phyloP scores from a whole-genome alignment of 2,329 filamentous ascomycete genomes.

The Trichoderma semiorbis region DNA sequence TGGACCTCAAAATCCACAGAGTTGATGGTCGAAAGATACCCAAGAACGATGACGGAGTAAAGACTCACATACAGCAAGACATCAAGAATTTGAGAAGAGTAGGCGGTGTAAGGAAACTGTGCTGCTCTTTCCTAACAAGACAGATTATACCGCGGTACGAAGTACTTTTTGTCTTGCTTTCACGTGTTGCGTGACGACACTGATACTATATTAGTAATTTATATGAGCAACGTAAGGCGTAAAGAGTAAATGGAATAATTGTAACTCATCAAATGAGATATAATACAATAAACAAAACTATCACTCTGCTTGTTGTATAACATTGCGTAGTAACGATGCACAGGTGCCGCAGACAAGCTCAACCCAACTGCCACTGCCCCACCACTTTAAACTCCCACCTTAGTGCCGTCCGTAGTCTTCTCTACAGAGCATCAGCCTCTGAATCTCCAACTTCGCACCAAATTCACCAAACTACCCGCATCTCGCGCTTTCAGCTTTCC shows the following conservation, averaged over 20 bases:
- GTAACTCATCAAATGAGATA: background rate
- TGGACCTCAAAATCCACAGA: background rate
- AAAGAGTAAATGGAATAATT: background rate
- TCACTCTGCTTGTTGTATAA: background rate
- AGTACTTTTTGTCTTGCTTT: background rate
- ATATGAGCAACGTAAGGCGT: background rate
- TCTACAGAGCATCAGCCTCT: background rate
- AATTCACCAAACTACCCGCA: background rate
- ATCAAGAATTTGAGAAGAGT: background rate
- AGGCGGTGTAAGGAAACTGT: background rate
- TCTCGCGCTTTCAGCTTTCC: background rate
- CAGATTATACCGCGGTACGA: background rate
- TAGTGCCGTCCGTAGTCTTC: background rate
- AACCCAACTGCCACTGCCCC: background rate
- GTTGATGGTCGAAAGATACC: background rate
- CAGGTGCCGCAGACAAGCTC: background rate
- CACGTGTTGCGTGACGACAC: background rate
- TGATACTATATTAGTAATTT: background rate
- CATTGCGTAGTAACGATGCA: background rate
- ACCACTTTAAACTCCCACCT: background rate
- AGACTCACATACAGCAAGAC: background rate
- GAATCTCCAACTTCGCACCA: background rate
- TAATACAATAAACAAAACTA: background rate
- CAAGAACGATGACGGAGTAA: background rate
- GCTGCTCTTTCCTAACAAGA: background rate